Conservation (phyloP, 2,329 filamentous ascomycete genomes). For the Neonectria coccinea region DNA sequence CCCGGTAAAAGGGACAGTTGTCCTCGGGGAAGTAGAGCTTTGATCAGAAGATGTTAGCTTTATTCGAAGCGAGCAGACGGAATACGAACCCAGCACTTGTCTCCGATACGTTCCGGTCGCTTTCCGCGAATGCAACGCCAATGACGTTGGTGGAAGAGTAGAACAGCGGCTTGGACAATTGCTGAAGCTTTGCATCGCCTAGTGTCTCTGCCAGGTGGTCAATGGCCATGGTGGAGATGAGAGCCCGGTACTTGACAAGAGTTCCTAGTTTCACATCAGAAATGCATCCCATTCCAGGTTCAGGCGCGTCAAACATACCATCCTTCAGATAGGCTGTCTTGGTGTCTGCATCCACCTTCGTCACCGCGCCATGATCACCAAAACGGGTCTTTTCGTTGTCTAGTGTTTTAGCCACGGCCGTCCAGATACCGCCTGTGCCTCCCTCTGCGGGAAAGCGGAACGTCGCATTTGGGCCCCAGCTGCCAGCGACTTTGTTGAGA, state of each 20-base stretch:
- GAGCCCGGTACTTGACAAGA: conserved; percentile 89
- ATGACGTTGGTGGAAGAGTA: conserved; percentile 98
- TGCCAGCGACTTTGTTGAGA: conserved; percentile 92
- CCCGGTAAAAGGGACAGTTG: conserved; percentile 98
- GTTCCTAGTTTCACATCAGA: conserved; percentile 71
- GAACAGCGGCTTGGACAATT: conserved; percentile 88
- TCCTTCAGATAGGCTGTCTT: conserved; percentile 74
- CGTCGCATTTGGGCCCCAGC: conserved; percentile 98
- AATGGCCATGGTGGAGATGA: conserved; percentile 95
- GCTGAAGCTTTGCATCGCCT: conserved; percentile 85
- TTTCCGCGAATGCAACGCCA: conserved; percentile 90
- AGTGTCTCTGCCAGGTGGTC: conserved; percentile 89
- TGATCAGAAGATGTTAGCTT: not conserved
- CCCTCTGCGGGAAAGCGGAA: conserved; percentile 98
- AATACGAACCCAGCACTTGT: conserved; percentile 92
- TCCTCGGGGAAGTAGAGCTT: conserved; percentile 98
- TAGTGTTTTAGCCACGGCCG: conserved; percentile 93
- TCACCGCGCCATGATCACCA: conserved; percentile 84
- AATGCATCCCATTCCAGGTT: conserved; percentile 53
- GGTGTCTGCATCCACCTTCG: conserved; percentile 85
- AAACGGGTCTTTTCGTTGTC: conserved; percentile 92
- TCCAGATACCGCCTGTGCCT: conserved; percentile 99
- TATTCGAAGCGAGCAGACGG: too few species aligned
- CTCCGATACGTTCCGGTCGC: conserved; percentile 94
- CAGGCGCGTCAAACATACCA: not conserved